Conservation (phyloP, 306 rosid genomes). For the Phaseolus lunatus region DNA sequence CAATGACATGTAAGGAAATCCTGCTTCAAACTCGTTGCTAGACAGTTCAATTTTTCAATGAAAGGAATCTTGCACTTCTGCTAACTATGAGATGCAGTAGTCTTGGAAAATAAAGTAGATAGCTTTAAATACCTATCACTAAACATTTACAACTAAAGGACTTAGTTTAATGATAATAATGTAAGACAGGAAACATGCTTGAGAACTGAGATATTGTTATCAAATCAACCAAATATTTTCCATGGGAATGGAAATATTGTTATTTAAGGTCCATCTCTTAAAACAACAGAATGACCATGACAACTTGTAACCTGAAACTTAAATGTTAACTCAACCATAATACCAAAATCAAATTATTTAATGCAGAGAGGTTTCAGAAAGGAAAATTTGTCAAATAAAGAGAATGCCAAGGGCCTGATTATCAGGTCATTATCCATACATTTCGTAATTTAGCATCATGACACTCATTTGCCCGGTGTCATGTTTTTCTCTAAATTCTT, state of each 20-base stretch:
- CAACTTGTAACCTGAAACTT: not conserved
- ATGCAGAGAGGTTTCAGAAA: slow-evolving; percentile 14
- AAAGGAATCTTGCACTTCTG: slow-evolving; percentile 1
- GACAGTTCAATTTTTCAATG: not conserved
- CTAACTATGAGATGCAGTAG: not conserved
- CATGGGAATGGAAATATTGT: slow-evolving; percentile 1
- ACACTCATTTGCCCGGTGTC: not conserved
- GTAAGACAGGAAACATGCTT: slow-evolving; percentile 2
- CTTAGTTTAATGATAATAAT: not conserved
- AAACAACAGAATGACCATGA: not conserved
- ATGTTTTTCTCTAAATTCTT: not conserved
- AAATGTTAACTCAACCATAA: slow-evolving; percentile 10
- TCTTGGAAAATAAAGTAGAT: slow-evolving; percentile 14
- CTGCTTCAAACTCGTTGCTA: slow-evolving; percentile 4
- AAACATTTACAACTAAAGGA: slow-evolving; percentile 9
- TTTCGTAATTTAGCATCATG: not conserved
- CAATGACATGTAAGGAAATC: slow-evolving; percentile 2
- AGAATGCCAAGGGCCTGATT: slow-evolving; percentile 23
- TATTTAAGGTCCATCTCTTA: slow-evolving; percentile 10
- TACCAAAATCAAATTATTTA: slow-evolving; percentile 10
- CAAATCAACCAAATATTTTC: not conserved
- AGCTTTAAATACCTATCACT: not conserved
- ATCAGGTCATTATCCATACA: not conserved
- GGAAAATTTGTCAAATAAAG: not conserved
- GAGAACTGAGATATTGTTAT: slow-evolving; percentile 2